These are phyloP conservation scores for Mycena epipterygia DNA, from an alignment of 768 basidiomycete species.

Conservation along the genomic window DNA sequence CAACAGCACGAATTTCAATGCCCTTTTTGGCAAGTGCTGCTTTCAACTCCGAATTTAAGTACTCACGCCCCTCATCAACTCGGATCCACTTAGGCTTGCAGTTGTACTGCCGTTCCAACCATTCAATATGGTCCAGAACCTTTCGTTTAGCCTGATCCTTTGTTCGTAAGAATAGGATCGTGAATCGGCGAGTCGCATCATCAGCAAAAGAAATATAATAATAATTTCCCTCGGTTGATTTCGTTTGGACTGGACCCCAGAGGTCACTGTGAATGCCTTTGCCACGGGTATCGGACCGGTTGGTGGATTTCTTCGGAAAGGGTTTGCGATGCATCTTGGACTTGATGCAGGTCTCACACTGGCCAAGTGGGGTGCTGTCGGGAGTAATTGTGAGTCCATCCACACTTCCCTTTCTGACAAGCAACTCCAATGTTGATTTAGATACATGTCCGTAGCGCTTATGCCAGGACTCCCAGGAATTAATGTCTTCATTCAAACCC, in stretches of 20 bases:
- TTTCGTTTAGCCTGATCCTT: slow-evolving; percentile 34
- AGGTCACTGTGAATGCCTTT: not conserved
- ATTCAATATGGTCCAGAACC: slow-evolving; percentile 33
- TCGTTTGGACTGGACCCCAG: slow-evolving; percentile 3
- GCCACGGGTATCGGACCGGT: slow-evolving; percentile 3
- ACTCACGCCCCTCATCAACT: slow-evolving; percentile 48
- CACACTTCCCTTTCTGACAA: not conserved
- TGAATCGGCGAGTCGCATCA: slow-evolving; percentile 7
- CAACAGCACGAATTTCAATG: slow-evolving; percentile 32
- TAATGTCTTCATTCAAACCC: not conserved
- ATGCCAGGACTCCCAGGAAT: slow-evolving; percentile 10
- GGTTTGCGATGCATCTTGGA: slow-evolving; percentile 19
- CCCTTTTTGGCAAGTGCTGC: slow-evolving; percentile 40
- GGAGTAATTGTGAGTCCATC: slow-evolving; percentile 7
- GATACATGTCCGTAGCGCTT: slow-evolving; percentile 1
- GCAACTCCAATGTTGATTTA: slow-evolving; percentile 1
- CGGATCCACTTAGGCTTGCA: slow-evolving; percentile 27
- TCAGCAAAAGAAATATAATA: too few relatives aligned
- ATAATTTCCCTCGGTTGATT: too few relatives aligned
- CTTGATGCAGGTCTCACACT: slow-evolving; percentile 3
- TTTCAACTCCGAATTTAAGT: slow-evolving; percentile 40
- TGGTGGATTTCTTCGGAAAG: not conserved
- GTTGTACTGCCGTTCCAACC: slow-evolving; percentile 31
- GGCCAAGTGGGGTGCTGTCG: not conserved
- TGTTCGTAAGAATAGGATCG: slow-evolving; percentile 34